Evolutionary conservation across 805 yeast genomes (phyloP).

Genomic region (Teunomyces panamensis): DNA sequence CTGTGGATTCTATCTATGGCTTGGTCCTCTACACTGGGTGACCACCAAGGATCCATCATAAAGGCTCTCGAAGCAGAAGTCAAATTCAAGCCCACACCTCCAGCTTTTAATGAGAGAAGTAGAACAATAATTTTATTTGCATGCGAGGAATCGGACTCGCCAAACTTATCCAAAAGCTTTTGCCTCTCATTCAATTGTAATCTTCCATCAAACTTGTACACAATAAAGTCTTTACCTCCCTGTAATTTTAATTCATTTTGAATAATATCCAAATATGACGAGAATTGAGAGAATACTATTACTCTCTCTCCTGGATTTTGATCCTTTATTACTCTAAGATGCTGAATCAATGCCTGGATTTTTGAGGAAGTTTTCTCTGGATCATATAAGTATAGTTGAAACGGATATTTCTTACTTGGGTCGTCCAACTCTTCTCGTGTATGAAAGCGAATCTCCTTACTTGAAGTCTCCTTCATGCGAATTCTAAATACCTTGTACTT

Average conservation of each 20-base stretch:
- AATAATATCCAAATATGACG: slow-evolving; percentile 74
- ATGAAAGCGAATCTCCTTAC: slow-evolving; percentile 28
- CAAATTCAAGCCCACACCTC: slow-evolving; percentile 89
- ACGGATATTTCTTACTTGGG: slow-evolving; percentile 18
- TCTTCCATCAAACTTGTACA: slow-evolving; percentile 81
- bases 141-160: slow-evolving; percentile 21
- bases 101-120: slow-evolving; percentile 79
- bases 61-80: slow-evolving; percentile 83
- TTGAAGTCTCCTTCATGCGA: slow-evolving; percentile 21
- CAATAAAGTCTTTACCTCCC: slow-evolving; percentile 44
- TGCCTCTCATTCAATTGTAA: slow-evolving; percentile 64
- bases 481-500: slow-evolving; percentile 48
- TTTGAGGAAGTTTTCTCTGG: slow-evolving; percentile 67
- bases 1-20: slow-evolving; percentile 90
- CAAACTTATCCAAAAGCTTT: slow-evolving; percentile 56
- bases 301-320: slow-evolving; percentile 66
- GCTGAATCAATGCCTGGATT: slow-evolving; percentile 62
- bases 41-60: slow-evolving; percentile 98
- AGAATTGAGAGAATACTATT: slow-evolving; percentile 89
- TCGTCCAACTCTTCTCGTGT: slow-evolving; percentile 22
- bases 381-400: slow-evolving; percentile 41
- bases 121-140: slow-evolving; percentile 46
- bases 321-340: slow-evolving; percentile 51
- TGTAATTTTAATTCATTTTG: slow-evolving; percentile 52
- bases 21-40: slow-evolving; percentile 85